Evolutionary conservation across 2,329 filamentous ascomycete genomes (phyloP), one percentile per base, ranked within the genome.

Genomic region (Colletotrichum eleusines): DNA sequence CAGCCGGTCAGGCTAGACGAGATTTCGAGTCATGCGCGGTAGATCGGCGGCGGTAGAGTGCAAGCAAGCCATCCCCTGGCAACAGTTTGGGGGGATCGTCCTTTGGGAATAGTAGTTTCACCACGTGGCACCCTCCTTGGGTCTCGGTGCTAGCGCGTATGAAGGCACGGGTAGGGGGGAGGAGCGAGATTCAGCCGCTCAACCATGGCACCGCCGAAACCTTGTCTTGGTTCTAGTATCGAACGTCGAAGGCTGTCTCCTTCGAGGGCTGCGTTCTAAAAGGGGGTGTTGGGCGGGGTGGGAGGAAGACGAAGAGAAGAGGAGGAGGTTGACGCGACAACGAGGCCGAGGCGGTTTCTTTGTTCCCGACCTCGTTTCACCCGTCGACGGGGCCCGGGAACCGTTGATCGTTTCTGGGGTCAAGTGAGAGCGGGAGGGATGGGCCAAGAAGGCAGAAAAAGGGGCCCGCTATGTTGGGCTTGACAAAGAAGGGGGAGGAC

Each of bases 61-160:
- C 40, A 57, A 55, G 18, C 38, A 55, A 40, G 55, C 44, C 31
- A 46, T 33, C 54, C 55, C 54, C 55, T 28, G 42, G 55, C 16
- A 26, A 33, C 44, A 9, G 11, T 38, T 48, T n/a, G n/a, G 31
- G 20, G 61, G 44, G 61, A 54, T 65, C 12, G 7, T 42, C 31
- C 18, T 35, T 42, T 50, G 1, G 42, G 48, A 20, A 57, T 44
- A 33, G 35, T n/a, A 53, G 40, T 64, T n/a, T 28, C 11, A 35
- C 55, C 67, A 66, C 67, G 63, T 70, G 63, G 67, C 63, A 70
- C 16, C 55, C 62, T 50, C 54, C 50, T n/a, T n/a, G 14, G 62
- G 26, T 31, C 42, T 57, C 26, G 57, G 40, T 28, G 50, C 16
- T 38, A 4, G 31, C 31, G n/a, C n/a, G 31, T 23, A 55, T 16